Conservation (phyloP, 2,329 filamentous ascomycete genomes). For the Orbilia ellipsospora region DNA sequence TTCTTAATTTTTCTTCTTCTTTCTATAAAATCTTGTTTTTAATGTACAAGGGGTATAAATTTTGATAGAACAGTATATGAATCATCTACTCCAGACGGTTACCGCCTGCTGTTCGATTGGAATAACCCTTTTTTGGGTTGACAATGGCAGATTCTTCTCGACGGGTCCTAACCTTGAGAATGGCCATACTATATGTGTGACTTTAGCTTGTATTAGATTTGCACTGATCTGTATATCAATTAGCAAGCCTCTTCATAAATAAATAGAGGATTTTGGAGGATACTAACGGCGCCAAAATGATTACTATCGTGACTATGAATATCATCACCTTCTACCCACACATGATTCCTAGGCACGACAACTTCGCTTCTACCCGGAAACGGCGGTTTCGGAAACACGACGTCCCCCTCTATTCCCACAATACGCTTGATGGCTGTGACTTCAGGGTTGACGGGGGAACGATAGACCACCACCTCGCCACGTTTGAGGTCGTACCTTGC, state of each 20-base stretch:
- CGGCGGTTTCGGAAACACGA: slow-evolving; percentile 62
- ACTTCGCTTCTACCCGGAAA: slow-evolving; percentile 63
- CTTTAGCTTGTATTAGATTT: slow-evolving; percentile 76
- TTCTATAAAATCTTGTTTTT: too few relatives aligned
- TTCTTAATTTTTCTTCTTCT: too few relatives aligned
- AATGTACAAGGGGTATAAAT: background rate
- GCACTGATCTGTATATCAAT: slow-evolving; percentile 63
- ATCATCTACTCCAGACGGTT: slow-evolving; percentile 14
- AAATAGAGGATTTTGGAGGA: background rate
- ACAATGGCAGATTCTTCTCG: slow-evolving; percentile 56
- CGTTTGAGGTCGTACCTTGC: slow-evolving; percentile 71
- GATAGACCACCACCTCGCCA: slow-evolving; percentile 77
- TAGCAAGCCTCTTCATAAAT: slow-evolving; percentile 22
- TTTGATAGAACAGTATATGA: background rate
- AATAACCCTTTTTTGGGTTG: slow-evolving; percentile 30
- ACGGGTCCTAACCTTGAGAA: slow-evolving; percentile 70
- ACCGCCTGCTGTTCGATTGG: slow-evolving; percentile 19
- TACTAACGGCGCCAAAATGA: slow-evolving; percentile 77
- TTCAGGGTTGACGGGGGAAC: slow-evolving; percentile 77
- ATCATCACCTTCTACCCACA: slow-evolving; percentile 96
- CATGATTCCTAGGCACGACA: slow-evolving; percentile 81
- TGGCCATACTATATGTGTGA: slow-evolving; percentile 79
- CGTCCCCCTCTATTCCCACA: slow-evolving; percentile 70
- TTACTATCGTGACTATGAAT: slow-evolving; percentile 80
- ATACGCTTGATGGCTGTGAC: slow-evolving; percentile 82